Base-by-base conservation (phyloP, 441 rosid species). In the Flueggea neowawraea region DNA sequence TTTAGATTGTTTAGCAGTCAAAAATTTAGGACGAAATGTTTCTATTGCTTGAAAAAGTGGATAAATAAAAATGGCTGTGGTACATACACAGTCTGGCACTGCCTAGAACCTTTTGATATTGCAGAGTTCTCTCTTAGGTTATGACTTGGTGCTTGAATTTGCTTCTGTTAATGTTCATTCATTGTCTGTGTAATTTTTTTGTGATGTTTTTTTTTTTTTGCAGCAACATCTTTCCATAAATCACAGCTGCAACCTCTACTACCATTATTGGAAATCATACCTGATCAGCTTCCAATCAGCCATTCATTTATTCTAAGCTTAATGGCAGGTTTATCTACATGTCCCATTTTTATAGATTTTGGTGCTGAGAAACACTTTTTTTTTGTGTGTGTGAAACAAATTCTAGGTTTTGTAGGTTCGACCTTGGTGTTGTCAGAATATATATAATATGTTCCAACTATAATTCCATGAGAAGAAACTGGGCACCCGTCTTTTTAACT, bases 191-290 rank as follows among this genome's bases (percentile, higher is more conserved):
- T 0, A 47, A n/a, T 22, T 31, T 12, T 50, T 15, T 55, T 17
- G 15, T 65, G 49, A 31, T 73, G 53, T 57, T 73, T 54, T 66
- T 61, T 57, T 73, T 54, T 66, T 61, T 67, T 60, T 72, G 72
- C 90, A 95, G 97, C 89, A 61, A 88, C 97, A 14, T 91, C 94
- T 60, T 91, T 83, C 69, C 75, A 71, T 62, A 73, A 69, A 66
- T 91, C 96, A 14, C 81, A 54, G 32, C 63, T 86, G 67, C 87
- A 74, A 66, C 66, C 81, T 62, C 78, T 86, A 33, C 39, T 78
- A 62, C 76, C 90, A 62, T 16, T 94, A 60, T 64, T 81, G 70
- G 81, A 77, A 62, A 14, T 79, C 72, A 73, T 78, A 59, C 90
- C 91, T 6, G 73, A 82, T 65, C 88, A 77, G 61, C 63, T 74